Evolutionary conservation across 1,284 basidiomycete genomes (phyloP).

Genomic region (Earliella scabrosa): DNA sequence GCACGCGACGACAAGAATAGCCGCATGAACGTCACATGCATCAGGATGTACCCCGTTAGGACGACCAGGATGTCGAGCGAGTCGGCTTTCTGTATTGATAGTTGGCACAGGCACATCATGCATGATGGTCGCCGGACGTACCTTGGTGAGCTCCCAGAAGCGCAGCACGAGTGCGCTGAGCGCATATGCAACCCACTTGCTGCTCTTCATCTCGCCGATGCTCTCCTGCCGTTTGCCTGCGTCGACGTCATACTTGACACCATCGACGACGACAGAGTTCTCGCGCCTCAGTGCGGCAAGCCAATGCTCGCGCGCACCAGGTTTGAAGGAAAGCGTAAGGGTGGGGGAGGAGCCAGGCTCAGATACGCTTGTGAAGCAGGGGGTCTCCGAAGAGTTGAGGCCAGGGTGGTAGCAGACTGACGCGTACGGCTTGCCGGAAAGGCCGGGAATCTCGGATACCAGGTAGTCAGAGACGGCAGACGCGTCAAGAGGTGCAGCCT

Average conservation of each 20-base stretch:
- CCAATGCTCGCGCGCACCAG: constrained; percentile 56
- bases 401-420: constrained; percentile 33
- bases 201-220: constrained; percentile 71
- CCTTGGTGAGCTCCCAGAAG: constrained; percentile 88
- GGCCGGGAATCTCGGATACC: constrained; percentile 43
- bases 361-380: constrained; percentile 48
- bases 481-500: constrained; percentile 32
- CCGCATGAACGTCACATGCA: constrained; percentile 95
- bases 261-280: constrained; percentile 41
- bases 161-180: constrained; percentile 78
- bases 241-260: constrained; percentile 48
- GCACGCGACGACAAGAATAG: constrained; percentile 87
- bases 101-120: too few relatives aligned
- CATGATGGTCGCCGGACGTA: constrained; percentile 45
- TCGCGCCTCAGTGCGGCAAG: constrained; percentile 47
- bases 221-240: constrained; percentile 45
- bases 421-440: constrained; percentile 41
- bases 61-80: constrained; percentile 96
- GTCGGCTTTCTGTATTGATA: constrained; percentile 75
- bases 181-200: constrained; percentile 89
- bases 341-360: constrained; percentile 45
- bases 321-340: constrained; percentile 63
- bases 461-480: constrained; percentile 54
- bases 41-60: constrained; percentile 92
- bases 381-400: constrained; percentile 27